Conservation (phyloP, 176 grass and related monocot genomes). For the Otatea glauca region DNA sequence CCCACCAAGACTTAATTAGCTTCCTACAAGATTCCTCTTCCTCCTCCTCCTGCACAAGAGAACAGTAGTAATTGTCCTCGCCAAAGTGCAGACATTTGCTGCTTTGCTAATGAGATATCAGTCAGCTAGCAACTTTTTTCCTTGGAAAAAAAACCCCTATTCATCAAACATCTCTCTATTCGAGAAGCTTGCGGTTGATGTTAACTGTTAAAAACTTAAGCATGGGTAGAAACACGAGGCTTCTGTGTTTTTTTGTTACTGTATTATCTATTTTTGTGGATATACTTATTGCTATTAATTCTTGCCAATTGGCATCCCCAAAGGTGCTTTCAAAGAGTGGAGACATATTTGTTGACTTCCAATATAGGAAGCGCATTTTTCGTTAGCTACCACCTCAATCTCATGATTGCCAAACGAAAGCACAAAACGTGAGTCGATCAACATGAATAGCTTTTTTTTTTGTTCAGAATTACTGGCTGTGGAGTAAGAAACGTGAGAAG, state of each 20-base stretch:
- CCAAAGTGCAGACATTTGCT: not conserved
- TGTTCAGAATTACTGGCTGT: not conserved
- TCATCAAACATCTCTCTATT: slow-evolving; percentile 1
- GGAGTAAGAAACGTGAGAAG: no score
- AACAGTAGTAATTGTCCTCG: not conserved
- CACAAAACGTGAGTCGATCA: not conserved
- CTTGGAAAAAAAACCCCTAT: not conserved
- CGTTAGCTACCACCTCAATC: no score
- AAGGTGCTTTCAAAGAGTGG: not conserved
- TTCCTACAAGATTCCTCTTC: not conserved
- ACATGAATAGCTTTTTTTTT: not conserved
- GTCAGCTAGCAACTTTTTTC: not conserved
- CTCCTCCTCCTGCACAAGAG: not conserved
- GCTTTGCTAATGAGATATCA: not conserved
- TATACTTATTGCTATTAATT: not conserved
- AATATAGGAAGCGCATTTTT: not conserved
- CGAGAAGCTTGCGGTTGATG: not conserved
- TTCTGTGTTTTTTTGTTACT: not conserved
- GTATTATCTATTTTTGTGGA: not conserved
- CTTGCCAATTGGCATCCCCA: not conserved
- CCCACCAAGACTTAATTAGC: slow-evolving; percentile 46
- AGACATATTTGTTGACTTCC: not conserved
- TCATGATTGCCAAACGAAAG: not conserved
- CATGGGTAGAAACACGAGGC: not conserved
- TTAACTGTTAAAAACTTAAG: not conserved